Percentiles rank a stretch among this genome's conserved stretches.
These are phyloP conservation scores for Solanum chacoense DNA, from an alignment of 305 asterid species.

Conservation along the genomic window DNA sequence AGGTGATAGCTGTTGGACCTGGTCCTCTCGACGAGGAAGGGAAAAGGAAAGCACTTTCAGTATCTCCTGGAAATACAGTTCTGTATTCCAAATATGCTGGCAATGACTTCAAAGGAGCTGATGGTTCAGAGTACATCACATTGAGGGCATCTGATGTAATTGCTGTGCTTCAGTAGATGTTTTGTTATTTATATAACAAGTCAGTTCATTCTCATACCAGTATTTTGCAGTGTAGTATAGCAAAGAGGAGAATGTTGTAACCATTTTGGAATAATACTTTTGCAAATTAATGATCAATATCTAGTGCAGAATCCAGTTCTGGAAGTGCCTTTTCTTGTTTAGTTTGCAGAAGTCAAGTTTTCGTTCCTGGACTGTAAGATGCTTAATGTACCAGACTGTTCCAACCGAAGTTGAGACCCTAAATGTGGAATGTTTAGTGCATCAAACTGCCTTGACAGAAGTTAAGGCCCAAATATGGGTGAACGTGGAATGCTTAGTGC, in stretches of 20 bases:
- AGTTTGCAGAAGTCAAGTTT: neutral
- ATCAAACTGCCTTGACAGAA: too few species aligned
- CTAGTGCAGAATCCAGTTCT: neutral
- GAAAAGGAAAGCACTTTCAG: slow-evolving; percentile 37
- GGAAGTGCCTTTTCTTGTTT: neutral
- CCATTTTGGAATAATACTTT: neutral
- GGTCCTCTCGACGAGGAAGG: slow-evolving; percentile 84
- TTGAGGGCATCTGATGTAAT: slow-evolving; percentile 73
- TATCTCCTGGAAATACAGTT: slow-evolving; percentile 33
- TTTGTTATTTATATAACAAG: too few species aligned
- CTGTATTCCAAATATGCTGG: slow-evolving; percentile 71
- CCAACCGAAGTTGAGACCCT: too few species aligned
- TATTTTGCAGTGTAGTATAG: neutral
- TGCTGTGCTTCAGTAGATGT: slow-evolving; percentile 58
- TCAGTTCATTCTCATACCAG: neutral
- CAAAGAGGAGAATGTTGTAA: neutral
- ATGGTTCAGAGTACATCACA: slow-evolving; percentile 63
- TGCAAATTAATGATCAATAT: neutral
- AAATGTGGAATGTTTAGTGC: neutral
- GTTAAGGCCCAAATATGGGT: too few species aligned
- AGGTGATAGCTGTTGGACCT: slow-evolving; percentile 75
- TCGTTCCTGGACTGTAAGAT: neutral
- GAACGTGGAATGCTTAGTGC: too few species aligned
- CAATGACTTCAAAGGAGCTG: slow-evolving; percentile 74
- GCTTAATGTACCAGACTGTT: neutral